Evolutionary conservation across 306 rosid species (phyloP), one percentile per base, ranked within the genome.

Genomic region (Alnus glutinosa): DNA sequence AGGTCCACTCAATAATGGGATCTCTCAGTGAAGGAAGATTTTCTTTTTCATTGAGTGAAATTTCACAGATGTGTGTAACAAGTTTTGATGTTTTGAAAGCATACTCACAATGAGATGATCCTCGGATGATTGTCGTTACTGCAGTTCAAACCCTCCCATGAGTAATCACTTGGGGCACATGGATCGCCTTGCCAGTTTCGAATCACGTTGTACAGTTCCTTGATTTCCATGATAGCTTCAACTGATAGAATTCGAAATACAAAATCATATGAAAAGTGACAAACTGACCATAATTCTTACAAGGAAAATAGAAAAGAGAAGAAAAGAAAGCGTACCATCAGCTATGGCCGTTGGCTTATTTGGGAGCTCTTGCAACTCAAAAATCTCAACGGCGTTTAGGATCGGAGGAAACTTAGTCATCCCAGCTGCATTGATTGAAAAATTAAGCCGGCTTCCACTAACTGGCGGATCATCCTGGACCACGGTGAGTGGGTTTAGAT

Each of bases 121-220:
- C 80, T 59, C 9, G 82, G 79, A 14, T 66, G 11, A 16, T 23
- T 62, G 39, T 19, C 66, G 10, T 58, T 30, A 62, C 63, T 83
- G 59, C 85, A 86, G 30, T 34, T 67, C 42, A 86, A 0, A 59
- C 87, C 89, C 44, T 67, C 55, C 89, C 89, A 83, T 58, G 3
- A 70, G 39, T 59, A 80, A 2, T 19, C 9, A 64, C 4, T 66
- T 5, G 87, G 85, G 47, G 32, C 12, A 63, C 89, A 86, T 46
- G 89, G 89, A 69, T 86, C 77, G 51, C 89, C 89, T 77, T 80
- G 80, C 89, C 87, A 86, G 18, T 86, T 86, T 50, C 68, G 80
- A 4, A 5, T 58, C 34, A 85, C 66, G 28, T 12, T 46, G 16
- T 79, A 82, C 13, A 16, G 7, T 52, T 36, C 44, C 86, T 86